Evolutionary conservation across 371 early-diverging fungal genomes (phyloP).

Genomic region (Apophysomyces sp.): DNA sequence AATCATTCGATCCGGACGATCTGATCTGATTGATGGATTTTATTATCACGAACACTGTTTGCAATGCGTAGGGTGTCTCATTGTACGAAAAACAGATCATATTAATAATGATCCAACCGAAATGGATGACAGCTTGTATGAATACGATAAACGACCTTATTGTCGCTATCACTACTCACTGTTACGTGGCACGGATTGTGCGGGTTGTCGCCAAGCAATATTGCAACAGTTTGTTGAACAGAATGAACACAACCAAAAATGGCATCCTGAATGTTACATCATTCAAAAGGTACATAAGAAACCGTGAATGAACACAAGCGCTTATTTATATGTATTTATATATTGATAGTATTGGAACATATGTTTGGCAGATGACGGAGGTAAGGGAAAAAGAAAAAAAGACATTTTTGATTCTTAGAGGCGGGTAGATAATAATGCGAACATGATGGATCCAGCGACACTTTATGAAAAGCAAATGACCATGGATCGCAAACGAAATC

Average conservation of each 20-base stretch:
- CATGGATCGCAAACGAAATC: slow-evolving; percentile 11
- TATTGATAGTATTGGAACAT: slow-evolving; percentile 17
- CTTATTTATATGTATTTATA: not conserved
- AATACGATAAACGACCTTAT: slow-evolving; percentile 79
- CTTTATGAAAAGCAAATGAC: slow-evolving; percentile 2
- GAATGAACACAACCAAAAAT: slow-evolving; percentile 65
- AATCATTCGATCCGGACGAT: not conserved
- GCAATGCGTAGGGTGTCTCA: slow-evolving; percentile 13
- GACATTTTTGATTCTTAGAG: not conserved
- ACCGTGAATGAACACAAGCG: not conserved
- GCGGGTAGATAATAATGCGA: not conserved
- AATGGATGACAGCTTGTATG: slow-evolving; percentile 80
- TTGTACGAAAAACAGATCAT: slow-evolving; percentile 7
- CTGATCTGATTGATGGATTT: slow-evolving; percentile 3
- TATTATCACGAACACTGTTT: slow-evolving; percentile 16
- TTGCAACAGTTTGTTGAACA: slow-evolving; percentile 88
- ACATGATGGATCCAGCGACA: slow-evolving; percentile 1
- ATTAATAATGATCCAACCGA: not conserved
- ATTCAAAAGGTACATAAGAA: slow-evolving; percentile 72
- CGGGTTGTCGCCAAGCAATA: slow-evolving; percentile 88
- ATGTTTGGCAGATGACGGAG: slow-evolving; percentile 12
- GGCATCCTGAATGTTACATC: slow-evolving; percentile 99
- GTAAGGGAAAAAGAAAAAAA: not conserved
- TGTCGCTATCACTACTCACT: slow-evolving; percentile 89
- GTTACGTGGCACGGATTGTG: slow-evolving; percentile 79